Conservation (phyloP, 2,329 filamentous ascomycete genomes). For the Xylariaceae sp. region DNA sequence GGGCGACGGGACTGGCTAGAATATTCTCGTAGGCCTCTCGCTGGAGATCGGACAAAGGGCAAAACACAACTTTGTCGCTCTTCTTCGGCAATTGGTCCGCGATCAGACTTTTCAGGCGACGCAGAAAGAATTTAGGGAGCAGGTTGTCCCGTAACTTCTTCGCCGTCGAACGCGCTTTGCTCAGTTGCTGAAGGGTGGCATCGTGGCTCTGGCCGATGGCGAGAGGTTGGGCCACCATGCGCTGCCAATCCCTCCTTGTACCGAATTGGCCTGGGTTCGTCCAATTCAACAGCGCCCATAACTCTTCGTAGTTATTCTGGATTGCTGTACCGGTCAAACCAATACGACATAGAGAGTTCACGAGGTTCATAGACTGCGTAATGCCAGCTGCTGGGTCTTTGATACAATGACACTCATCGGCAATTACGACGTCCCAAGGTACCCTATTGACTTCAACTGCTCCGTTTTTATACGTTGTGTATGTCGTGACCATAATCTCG, state of each 20-base stretch:
- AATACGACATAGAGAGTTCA: conserved; percentile 88
- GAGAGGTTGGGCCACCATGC: conserved; percentile 70
- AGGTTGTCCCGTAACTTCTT: conserved; percentile 81
- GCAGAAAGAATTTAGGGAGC: conserved; percentile 81
- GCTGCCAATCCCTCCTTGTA: conserved; percentile 66
- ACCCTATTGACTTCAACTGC: conserved; percentile 71
- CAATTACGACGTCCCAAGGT: conserved; percentile 88
- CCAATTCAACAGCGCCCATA: conserved; percentile 97
- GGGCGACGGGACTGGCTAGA: conserved; percentile 64
- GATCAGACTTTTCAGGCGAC: conserved; percentile 88
- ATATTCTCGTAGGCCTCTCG: conserved; percentile 77
- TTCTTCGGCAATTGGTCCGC: conserved; percentile 92
- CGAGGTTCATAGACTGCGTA: conserved; percentile 78
- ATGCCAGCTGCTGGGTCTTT: conserved; percentile 74
- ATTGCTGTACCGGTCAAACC: conserved; percentile 94
- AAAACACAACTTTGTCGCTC: conserved; percentile 90
- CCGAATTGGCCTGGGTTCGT: conserved; percentile 74
- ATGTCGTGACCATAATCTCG: conserved; percentile 93
- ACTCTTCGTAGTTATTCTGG: conserved; percentile 94
- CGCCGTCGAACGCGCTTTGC: conserved; percentile 73
- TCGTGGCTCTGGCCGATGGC: conserved; percentile 89
- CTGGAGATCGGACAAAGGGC: conserved; percentile 78
- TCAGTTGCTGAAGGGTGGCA: conserved; percentile 76
- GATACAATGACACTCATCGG: conserved; percentile 87
- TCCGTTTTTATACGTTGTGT: conserved; percentile 79